Evolutionary conservation across 305 asterid species (phyloP), one percentile per base, ranked within the genome.

Genomic region (Rubia occidens): DNA sequence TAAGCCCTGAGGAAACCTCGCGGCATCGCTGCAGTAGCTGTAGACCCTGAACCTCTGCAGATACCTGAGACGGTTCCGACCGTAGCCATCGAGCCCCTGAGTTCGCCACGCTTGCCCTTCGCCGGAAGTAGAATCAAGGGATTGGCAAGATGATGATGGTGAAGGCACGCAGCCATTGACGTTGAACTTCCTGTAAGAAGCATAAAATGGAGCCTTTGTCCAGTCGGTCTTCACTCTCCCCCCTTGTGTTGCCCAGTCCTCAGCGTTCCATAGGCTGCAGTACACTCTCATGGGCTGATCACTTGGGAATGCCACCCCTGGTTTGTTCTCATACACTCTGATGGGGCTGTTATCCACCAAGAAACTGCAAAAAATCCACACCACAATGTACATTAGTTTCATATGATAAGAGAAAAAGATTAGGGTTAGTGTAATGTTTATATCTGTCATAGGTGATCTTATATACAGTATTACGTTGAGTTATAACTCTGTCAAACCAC

Each of bases 181-280:
- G 35, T 72, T 67, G 15, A 72, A 47, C n/a, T 78, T 75, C n/a
- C 73, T 71, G 60, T 78, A 81, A 43, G 45, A 53, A 0, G 83
- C 83, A 0, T 71, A 67, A 68, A 81, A 83, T 7, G 87, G 87
- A 5, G 82, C 82, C 40, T 74, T 40, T 15, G 76, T 67, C 76
- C 72, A 80, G 14, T 68, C 83, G 1, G 78, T 74, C 67, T 64
- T 73, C 26, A 77, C 79, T 49, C 66, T 63, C n/a, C 87, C 87
- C 2, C 85, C 87, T 70, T 80, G 79, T 24, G 82, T 82, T 58
- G 86, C 86, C 83, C 84, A 79, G 4, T 82, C 84, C 26, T 82
- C 86, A 0, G 80, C 86, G 17, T 82, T 72, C 86, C 86, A 82
- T 8, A 82, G 64, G 56, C 86, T 82, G 74, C 76, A 75, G 43